Conservation (phyloP, 1,284 basidiomycete species). For the Leccinum griseonigrum region DNA sequence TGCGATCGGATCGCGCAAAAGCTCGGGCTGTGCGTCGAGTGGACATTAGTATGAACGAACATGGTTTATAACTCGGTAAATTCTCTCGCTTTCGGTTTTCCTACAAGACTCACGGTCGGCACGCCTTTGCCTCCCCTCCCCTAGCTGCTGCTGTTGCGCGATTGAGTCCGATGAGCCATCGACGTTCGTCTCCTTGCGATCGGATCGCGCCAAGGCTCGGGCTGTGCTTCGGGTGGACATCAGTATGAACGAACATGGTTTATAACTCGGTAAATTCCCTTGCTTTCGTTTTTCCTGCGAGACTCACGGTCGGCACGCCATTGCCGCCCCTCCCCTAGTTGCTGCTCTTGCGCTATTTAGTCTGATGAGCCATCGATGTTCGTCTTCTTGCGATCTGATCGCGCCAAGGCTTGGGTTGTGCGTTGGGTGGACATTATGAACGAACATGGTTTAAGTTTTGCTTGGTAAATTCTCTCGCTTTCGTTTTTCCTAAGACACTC, state of each 20-base stretch:
- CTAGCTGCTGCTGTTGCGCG: too few species aligned
- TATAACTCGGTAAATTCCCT: too few species aligned
- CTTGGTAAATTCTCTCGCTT: slow-evolving; percentile 48
- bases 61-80: too few species aligned
- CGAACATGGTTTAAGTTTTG: slow-evolving; percentile 76
- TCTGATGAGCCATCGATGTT: slow-evolving; percentile 70
- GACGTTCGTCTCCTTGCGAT: slow-evolving; percentile 85
- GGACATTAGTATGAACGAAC: too few species aligned
- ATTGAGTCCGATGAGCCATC: slow-evolving; percentile 45
- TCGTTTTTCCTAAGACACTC: not conserved
- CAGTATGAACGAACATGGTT: slow-evolving; percentile 99
- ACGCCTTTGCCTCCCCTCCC: too few species aligned
- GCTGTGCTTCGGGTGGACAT: slow-evolving; percentile 83
- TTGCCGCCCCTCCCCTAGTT: too few species aligned
- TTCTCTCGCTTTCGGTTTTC: too few species aligned
- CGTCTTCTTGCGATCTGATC: slow-evolving; percentile 79
- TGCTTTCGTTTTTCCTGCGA: too few species aligned
- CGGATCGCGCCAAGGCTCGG: slow-evolving; percentile 68
- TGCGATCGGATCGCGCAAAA: slow-evolving; percentile 46
- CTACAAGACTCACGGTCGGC: too few species aligned
- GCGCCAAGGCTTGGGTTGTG: slow-evolving; percentile 60
- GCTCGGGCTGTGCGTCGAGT: slow-evolving; percentile 38
- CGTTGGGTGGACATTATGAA: slow-evolving; percentile 97
- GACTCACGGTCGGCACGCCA: slow-evolving; percentile 13
- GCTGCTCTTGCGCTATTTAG: slow-evolving; percentile 14